These are phyloP conservation scores for Zoysia japonica DNA, from an alignment of 176 grass and related monocot genomes.

Conservation along the genomic window DNA sequence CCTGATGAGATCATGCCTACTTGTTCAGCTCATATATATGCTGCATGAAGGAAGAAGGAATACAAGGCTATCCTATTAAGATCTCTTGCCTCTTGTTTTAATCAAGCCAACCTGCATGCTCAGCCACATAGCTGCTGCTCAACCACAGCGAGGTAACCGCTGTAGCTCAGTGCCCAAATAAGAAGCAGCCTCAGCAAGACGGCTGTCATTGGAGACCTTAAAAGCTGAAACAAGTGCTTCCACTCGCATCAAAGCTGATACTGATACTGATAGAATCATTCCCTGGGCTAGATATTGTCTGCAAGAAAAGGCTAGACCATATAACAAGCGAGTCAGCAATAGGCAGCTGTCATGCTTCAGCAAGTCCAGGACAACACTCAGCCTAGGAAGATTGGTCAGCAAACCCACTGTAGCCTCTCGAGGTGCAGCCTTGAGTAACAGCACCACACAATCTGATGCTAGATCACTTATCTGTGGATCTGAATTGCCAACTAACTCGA, in stretches of 20 bases:
- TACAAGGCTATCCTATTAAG: background rate
- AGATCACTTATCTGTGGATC: constrained; percentile 74
- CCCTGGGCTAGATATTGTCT: constrained; percentile 86
- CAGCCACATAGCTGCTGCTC: constrained; percentile 33
- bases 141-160: constrained; percentile 78
- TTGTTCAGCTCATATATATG: constrained; percentile 24
- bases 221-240: constrained; percentile 63
- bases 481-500: constrained; percentile 61
- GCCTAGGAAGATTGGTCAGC: constrained; percentile 76
- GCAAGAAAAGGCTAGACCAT: constrained; percentile 77
- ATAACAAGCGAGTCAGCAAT: constrained; percentile 67
- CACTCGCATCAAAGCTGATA: constrained; percentile 68
- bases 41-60: constrained; percentile 8
- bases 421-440: constrained; percentile 79
- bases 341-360: constrained; percentile 56
- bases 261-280: constrained; percentile 88
- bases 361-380: constrained; percentile 52
- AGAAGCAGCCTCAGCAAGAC: constrained; percentile 61
- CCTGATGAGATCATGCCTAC: constrained; percentile 10
- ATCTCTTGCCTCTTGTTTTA: background rate
- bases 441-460: constrained; percentile 74
- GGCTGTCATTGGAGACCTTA: constrained; percentile 56
- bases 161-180: constrained; percentile 69
- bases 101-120: background rate
- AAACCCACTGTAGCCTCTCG: constrained; percentile 79